These are phyloP conservation scores for Hypoxylon sp. DNA, from an alignment of 2,329 filamentous ascomycete species.

Conservation along the genomic window DNA sequence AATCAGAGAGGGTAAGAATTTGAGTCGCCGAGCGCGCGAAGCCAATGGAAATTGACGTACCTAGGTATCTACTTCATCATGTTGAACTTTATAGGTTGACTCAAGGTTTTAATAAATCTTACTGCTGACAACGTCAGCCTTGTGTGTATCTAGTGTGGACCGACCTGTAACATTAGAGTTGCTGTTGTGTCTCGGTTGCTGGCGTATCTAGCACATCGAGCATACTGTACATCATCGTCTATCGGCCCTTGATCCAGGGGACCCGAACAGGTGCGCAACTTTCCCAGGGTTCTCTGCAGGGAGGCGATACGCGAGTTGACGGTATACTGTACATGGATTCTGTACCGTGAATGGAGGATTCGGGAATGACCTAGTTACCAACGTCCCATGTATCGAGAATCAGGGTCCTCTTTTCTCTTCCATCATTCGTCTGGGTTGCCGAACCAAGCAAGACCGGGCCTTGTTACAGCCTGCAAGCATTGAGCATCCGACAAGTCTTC, in stretches of 20 bases:
- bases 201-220: conserved; percentile 21
- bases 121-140: conserved; percentile 38
- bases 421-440: conserved; percentile 31
- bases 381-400: conserved; percentile 30
- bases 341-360: conserved; percentile 26
- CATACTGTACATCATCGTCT: conserved; percentile 31
- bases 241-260: conserved; percentile 21
- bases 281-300: conserved; percentile 26
- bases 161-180: conserved; percentile 28
- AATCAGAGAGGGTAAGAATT: conserved; percentile 24
- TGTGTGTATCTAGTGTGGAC: conserved; percentile 18
- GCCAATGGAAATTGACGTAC: conserved; percentile 37
- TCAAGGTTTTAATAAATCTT: conserved; percentile 17
- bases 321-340: conserved; percentile 22
- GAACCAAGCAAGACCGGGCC: conserved; percentile 23
- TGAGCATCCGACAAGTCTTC: conserved; percentile 43
- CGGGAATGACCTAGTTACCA: conserved; percentile 33
- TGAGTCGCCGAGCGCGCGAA: conserved; percentile 42
- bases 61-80: conserved; percentile 10
- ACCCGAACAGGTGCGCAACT: conserved; percentile 16
- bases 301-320: conserved; percentile 19
- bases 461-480: conserved; percentile 32
- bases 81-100: conserved; percentile 11
- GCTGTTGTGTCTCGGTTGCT: conserved; percentile 16
- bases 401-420: conserved; percentile 25